These are phyloP conservation scores for Fusarium fracticaudum DNA, from an alignment of 2,329 filamentous ascomycete species.

Conservation along the genomic window DNA sequence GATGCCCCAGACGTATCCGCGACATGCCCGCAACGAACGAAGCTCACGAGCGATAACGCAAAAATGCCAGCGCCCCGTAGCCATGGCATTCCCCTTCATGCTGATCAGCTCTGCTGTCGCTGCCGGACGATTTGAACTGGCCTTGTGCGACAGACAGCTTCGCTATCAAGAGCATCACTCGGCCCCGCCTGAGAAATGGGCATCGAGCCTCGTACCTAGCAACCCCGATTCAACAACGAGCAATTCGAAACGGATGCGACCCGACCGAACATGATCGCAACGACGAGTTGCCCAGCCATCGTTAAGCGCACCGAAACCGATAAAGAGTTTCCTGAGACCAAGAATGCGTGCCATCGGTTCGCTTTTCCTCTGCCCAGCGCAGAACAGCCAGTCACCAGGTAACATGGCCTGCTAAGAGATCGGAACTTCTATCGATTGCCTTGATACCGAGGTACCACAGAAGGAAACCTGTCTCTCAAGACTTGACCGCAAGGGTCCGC, in stretches of 20 bases:
- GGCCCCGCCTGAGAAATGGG: not conserved
- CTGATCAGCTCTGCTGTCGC: not conserved
- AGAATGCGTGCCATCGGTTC: not conserved
- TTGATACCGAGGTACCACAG: not conserved
- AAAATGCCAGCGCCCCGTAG: not conserved
- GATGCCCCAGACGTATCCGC: not conserved
- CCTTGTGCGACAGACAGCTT: not conserved
- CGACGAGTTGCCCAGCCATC: fast-evolving
- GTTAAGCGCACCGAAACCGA: not conserved
- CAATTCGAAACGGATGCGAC: not conserved
- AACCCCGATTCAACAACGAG: not conserved
- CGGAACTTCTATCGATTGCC: not conserved
- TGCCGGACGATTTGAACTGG: not conserved
- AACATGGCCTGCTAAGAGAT: not conserved
- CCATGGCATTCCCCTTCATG: not conserved
- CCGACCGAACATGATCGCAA: not conserved
- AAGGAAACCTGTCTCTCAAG: not conserved
- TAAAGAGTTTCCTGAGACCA: fast-evolving
- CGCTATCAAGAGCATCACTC: not conserved
- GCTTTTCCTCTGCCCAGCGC: not conserved
- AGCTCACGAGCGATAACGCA: not conserved
- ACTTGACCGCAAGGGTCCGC: not conserved
- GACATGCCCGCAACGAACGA: not conserved
- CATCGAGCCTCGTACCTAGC: not conserved
- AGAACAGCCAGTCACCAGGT: fast-evolving